These are phyloP conservation scores for Malus orientalis DNA, from an alignment of 306 rosid species.

Conservation along the genomic window DNA sequence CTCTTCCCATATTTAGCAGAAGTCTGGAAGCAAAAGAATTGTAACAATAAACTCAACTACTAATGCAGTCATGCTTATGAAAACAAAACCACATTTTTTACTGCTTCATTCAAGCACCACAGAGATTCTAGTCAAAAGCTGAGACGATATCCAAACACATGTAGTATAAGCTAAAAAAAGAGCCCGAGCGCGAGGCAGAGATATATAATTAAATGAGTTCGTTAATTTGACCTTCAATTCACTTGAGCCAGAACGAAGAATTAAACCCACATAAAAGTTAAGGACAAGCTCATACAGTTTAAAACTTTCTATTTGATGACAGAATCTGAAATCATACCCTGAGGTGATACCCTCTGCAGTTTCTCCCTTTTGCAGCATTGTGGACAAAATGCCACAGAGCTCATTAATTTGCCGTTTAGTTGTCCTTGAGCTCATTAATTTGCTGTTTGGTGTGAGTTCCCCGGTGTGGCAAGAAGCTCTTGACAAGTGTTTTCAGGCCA, in stretches of 20 bases:
- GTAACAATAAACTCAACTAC: neutral
- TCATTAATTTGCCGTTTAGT: slow-evolving; percentile 26
- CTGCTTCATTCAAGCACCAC: neutral
- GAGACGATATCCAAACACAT: neutral
- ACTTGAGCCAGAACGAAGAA: neutral
- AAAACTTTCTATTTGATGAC: neutral
- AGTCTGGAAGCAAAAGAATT: neutral
- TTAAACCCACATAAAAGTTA: neutral
- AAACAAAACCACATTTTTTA: neutral
- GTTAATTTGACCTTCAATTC: neutral
- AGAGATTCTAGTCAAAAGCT: neutral
- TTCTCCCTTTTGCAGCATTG: slow-evolving; percentile 42
- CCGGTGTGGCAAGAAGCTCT: slow-evolving; percentile 62
- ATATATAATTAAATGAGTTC: neutral
- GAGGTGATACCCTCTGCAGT: slow-evolving; percentile 21
- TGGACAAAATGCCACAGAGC: slow-evolving; percentile 47
- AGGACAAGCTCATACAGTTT: neutral
- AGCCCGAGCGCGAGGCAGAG: neutral
- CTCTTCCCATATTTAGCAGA: neutral
- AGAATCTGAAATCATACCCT: slow-evolving; percentile 34
- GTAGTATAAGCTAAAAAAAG: neutral
- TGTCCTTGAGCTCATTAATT: slow-evolving; percentile 44
- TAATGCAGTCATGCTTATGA: neutral
- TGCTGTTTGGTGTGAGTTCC: slow-evolving; percentile 31
- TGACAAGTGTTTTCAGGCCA: slow-evolving; percentile 77